phyloP scores from a whole-genome alignment of 345 rosid genomes.

The Sapria himalayana region DNA sequence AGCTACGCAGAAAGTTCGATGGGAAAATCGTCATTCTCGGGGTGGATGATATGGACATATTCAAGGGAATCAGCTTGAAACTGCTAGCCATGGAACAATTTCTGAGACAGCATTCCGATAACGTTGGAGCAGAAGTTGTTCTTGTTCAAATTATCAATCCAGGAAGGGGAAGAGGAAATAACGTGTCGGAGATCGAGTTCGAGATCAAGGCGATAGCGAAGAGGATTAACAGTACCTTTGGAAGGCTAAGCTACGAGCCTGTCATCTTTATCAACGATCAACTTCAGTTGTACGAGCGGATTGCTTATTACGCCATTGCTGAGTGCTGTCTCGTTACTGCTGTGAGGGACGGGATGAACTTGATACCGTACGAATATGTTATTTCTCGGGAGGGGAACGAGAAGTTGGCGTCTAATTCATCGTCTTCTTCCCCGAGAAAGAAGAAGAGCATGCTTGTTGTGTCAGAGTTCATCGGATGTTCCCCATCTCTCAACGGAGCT shows the following conservation, averaged over 20 bases:
- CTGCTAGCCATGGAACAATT: slow-evolving; percentile 90
- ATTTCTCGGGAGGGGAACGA: slow-evolving; percentile 70
- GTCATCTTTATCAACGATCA: slow-evolving; percentile 53
- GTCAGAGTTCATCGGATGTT: slow-evolving; percentile 84
- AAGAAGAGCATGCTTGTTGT: slow-evolving; percentile 88
- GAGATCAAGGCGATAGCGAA: slow-evolving; percentile 54
- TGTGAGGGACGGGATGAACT: slow-evolving; percentile 92
- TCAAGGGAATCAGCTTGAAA: slow-evolving; percentile 81
- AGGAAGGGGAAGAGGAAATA: slow-evolving; percentile 82
- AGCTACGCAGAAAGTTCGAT: slow-evolving; percentile 39
- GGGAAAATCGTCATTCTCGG: slow-evolving; percentile 58
- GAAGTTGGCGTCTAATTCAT: slow-evolving; percentile 34
- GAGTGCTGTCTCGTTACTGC: slow-evolving; percentile 94
- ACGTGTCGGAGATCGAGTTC: slow-evolving; percentile 56
- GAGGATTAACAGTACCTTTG: slow-evolving; percentile 57
- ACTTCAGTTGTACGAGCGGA: slow-evolving; percentile 71
- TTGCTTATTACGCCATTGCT: slow-evolving; percentile 76
- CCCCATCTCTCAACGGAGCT: slow-evolving; percentile 81
- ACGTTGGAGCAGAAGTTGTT: slow-evolving; percentile 51
- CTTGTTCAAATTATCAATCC: slow-evolving; percentile 94
- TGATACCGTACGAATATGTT: slow-evolving; percentile 76
- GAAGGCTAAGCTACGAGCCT: slow-evolving; percentile 53
- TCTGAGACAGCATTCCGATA: slow-evolving; percentile 50
- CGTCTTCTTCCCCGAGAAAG: slow-evolving; percentile 18
- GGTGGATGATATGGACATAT: slow-evolving; percentile 93